These are phyloP conservation scores for Harringtonia aguacate DNA, from an alignment of 2,329 filamentous ascomycete genomes.

Conservation along the genomic window DNA sequence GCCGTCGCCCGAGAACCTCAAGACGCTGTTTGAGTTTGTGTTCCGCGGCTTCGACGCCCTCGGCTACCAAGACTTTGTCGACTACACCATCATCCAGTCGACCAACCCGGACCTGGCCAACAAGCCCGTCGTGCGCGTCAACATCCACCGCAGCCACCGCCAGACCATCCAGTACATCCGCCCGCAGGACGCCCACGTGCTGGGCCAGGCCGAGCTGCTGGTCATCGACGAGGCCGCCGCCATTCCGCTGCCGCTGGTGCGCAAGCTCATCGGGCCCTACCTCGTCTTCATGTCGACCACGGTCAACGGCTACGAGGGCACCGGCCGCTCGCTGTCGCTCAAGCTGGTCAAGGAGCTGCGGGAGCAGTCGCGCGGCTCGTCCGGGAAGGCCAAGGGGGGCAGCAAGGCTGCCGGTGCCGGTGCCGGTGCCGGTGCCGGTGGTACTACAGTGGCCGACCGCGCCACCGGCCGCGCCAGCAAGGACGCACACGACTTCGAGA, in stretches of 20 bases:
- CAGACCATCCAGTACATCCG: constrained; percentile 99
- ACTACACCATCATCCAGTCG: constrained; percentile 96
- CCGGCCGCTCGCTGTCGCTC: constrained; percentile 83
- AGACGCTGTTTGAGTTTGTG: constrained; percentile 95
- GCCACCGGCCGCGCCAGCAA: constrained; percentile 66
- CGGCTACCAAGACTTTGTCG: constrained; percentile 86
- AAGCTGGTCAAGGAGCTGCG: constrained; percentile 96
- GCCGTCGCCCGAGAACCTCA: constrained; percentile 94
- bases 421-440: constrained; percentile 32
- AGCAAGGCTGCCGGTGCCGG: constrained; percentile 25
- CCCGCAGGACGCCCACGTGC: constrained; percentile 86
- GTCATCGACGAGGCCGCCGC: constrained; percentile 97
- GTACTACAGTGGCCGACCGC: constrained; percentile 59
- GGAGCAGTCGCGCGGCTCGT: constrained; percentile 67
- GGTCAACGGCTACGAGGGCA: constrained; percentile 97
- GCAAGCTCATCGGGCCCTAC: constrained; percentile 93
- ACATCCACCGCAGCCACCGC: constrained; percentile 86
- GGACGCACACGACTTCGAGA: constrained; percentile 43
- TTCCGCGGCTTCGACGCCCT: constrained; percentile 97
- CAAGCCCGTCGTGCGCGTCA: constrained; percentile 95
- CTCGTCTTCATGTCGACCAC: constrained; percentile 99
- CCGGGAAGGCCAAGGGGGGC: not conserved
- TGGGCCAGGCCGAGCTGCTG: constrained; percentile 88
- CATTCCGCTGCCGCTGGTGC: constrained; percentile 84
- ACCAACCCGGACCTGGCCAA: constrained; percentile 92